Base-by-base conservation (phyloP, 768 basidiomycete species). In the Amanita inopinata region DNA sequence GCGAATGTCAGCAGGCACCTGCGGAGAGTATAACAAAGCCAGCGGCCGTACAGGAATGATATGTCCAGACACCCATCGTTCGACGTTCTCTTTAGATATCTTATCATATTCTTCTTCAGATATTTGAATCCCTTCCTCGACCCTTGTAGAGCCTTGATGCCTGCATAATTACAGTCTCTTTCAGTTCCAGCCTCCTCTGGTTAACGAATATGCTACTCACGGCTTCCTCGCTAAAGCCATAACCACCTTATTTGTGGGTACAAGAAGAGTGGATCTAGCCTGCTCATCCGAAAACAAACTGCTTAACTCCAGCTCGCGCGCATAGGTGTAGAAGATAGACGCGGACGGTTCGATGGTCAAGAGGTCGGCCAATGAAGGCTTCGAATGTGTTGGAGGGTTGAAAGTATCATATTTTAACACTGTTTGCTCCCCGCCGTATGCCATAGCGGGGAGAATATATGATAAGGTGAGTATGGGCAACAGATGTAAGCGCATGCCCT, bases 171-270 rank as follows among this genome's bases (percentile, higher is more conserved):
- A 19, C 27, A 27, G 27, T 25, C 11, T 11, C 14, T n/a, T n/a
- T n/a, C n/a, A n/a, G n/a, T n/a, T n/a, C n/a, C n/a, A n/a, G n/a
- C n/a, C n/a, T n/a, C 18, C 8, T 9, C 45, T 40, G 47, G 22
- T 15, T n/a, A 6, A 37, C 7, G 37, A 14, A n/a, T 30, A 37
- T n/a, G 23, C 7, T 22, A 67, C 84, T 62, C 61, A 92, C 86
- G 90, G 90, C 61, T 92, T 91, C 53, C 78, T 64, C 2, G 78
- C 58, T 40, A 91, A 63, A 3, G 80, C 79, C 76, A 90, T 87
- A 11, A 92, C 77, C 6, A 88, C 90, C 58, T 82, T 85, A 60
- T 94, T 92, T 18, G 83, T 86, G 0, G 90, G 90, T 3, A 81
- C 88, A 32, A 94, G 69, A 7, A 93, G 40, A 0, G 88, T 88